These are phyloP conservation scores for Tulasnella sp. DNA, from an alignment of 768 basidiomycete genomes.

Conservation along the genomic window DNA sequence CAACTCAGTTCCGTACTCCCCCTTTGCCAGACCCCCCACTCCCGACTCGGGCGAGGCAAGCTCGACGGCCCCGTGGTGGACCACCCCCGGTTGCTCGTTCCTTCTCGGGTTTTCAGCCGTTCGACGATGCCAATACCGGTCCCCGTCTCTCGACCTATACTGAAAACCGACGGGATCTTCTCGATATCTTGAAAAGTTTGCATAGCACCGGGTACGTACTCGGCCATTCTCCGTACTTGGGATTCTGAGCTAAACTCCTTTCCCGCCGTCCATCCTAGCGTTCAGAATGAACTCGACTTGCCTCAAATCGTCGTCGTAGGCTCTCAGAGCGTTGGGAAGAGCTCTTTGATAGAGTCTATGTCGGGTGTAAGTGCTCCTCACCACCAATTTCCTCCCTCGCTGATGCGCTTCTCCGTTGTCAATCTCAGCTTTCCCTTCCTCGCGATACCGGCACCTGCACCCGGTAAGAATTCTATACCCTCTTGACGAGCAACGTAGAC, in stretches of 20 bases:
- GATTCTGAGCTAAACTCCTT: not conserved
- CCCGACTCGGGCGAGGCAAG: not conserved
- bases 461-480: conserved; percentile 32
- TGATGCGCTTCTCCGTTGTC: not conserved
- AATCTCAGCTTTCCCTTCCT: conserved; percentile 50
- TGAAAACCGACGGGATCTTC: conserved; percentile 5
- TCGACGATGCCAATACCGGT: not conserved
- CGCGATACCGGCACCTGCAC: conserved; percentile 67
- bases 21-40: not conserved
- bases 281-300: conserved; percentile 44
- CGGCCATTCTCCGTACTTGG: no score
- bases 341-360: conserved; percentile 64
- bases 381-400: not conserved
- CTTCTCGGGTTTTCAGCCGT: not conserved
- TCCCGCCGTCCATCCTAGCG: not conserved
- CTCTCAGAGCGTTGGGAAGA: conserved; percentile 62
- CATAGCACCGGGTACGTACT: conserved; percentile 7
- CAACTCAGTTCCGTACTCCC: not conserved
- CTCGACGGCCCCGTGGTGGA: not conserved
- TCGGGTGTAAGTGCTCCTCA: conserved; percentile 27
- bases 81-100: not conserved
- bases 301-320: conserved; percentile 66
- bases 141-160: not conserved
- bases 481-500: not conserved
- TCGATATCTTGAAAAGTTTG: conserved; percentile 3